These are phyloP conservation scores for Xanthoconium stramineum DNA, from an alignment of 768 basidiomycete genomes.

Conservation along the genomic window DNA sequence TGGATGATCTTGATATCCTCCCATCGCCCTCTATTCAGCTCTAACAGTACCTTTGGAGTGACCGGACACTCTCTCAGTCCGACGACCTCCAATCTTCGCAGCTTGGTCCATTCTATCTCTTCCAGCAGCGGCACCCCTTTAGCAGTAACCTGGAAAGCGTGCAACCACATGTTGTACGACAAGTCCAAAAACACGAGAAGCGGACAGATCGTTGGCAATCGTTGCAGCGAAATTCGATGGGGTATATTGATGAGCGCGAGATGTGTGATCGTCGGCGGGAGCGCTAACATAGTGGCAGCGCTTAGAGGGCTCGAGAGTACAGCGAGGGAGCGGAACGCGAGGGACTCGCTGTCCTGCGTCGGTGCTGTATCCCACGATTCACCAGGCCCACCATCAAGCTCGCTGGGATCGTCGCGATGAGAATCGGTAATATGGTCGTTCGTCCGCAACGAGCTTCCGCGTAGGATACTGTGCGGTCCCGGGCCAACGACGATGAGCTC, in stretches of 20 bases:
- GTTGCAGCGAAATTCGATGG: constrained; percentile 47
- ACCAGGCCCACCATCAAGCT: not conserved
- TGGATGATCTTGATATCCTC: constrained; percentile 54
- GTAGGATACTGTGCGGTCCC: constrained; percentile 47
- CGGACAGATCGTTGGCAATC: constrained; percentile 58
- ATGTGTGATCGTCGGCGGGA: constrained; percentile 65
- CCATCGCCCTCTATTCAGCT: constrained; percentile 63
- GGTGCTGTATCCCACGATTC: constrained; percentile 42
- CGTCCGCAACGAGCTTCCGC: constrained; percentile 40
- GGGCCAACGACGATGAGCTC: constrained; percentile 68
- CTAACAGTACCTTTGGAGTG: constrained; percentile 38
- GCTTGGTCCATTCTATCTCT: constrained; percentile 56
- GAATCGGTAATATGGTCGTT: not conserved
- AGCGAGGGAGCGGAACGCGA: constrained; percentile 44
- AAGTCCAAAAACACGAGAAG: constrained; percentile 62
- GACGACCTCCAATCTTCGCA: constrained; percentile 50
- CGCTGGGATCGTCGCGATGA: too few relatives aligned
- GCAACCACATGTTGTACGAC: constrained; percentile 59
- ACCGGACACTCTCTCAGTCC: constrained; percentile 56
- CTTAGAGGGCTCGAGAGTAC: constrained; percentile 49
- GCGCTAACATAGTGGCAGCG: constrained; percentile 41
- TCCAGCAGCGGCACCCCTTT: constrained; percentile 37
- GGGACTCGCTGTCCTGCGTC: constrained; percentile 29
- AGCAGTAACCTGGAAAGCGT: not conserved
- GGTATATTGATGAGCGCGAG: constrained; percentile 56